Conservation (phyloP, 768 basidiomycete species). For the Cystobasidiopsis lactophilus region DNA sequence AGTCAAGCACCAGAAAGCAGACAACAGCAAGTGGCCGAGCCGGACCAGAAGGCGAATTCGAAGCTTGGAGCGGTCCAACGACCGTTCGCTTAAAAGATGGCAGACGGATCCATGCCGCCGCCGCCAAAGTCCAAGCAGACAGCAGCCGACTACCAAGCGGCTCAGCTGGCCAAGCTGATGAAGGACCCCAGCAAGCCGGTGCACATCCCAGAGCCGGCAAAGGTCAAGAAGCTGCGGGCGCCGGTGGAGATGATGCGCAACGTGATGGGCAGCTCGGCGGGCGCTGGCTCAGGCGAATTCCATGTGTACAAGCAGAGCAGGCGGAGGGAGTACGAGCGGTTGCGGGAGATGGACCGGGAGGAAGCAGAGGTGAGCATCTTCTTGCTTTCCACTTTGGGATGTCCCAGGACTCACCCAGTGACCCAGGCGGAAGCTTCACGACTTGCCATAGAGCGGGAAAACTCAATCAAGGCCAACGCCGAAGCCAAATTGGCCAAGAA, state of each 20-base stretch:
- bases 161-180: conserved; percentile 65
- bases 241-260: conserved; percentile 85
- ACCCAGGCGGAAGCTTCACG: background rate
- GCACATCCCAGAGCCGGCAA: conserved; percentile 52
- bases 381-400: background rate
- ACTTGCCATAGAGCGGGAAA: conserved; percentile 40
- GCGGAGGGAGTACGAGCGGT: conserved; percentile 78
- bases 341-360: conserved; percentile 73
- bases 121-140: too few relatives aligned
- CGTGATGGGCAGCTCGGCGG: conserved; percentile 90
- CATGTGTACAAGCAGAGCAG: conserved; percentile 94
- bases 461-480: conserved; percentile 43
- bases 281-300: conserved; percentile 57
- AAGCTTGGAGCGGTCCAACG: too few relatives aligned
- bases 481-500: conserved; percentile 90
- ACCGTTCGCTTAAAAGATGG: too few relatives aligned
- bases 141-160: conserved; percentile 34
- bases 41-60: too few relatives aligned
- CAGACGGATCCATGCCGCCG: too few relatives aligned
- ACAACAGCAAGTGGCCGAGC: too few relatives aligned
- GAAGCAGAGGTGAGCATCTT: conserved; percentile 40
- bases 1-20: too few relatives aligned
- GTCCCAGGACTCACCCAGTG: background rate
- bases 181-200: conserved; percentile 71
- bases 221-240: conserved; percentile 58